Evolutionary conservation across 257 asterid species (phyloP).

Genomic region (Agastache rugosa): DNA sequence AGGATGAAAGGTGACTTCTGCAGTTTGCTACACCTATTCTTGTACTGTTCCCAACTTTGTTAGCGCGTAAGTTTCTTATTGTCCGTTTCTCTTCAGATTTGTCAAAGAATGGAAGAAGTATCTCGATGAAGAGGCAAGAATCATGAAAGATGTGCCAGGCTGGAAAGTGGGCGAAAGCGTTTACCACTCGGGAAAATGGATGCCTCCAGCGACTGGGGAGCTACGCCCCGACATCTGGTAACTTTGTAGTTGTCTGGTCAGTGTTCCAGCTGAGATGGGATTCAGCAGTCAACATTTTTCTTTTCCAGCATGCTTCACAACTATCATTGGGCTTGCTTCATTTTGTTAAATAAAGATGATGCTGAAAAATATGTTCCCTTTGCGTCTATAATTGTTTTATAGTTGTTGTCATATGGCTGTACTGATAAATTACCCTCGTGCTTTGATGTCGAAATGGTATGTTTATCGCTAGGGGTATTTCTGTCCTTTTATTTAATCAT

Average conservation of each 20-base stretch:
- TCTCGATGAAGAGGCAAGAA: constrained; percentile 86
- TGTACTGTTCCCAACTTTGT: not conserved
- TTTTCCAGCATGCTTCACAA: constrained; percentile 31
- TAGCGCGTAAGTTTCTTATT: not conserved
- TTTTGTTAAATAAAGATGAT: constrained; percentile 45
- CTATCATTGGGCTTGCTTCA: constrained; percentile 29
- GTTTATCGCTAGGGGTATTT: not conserved
- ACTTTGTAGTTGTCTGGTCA: constrained; percentile 13
- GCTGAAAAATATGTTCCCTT: constrained; percentile 41
- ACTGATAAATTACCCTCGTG: not conserved
- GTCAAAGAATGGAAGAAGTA: constrained; percentile 67
- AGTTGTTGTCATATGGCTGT: constrained; percentile 12
- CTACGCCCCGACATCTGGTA: constrained; percentile 95
- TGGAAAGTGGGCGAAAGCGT: constrained; percentile 97
- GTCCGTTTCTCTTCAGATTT: constrained; percentile 47
- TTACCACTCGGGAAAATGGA: constrained; percentile 93
- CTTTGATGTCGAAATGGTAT: not conserved
- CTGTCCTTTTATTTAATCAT: not conserved
- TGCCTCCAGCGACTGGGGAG: constrained; percentile 98
- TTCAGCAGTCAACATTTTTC: constrained; percentile 35
- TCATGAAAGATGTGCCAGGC: constrained; percentile 97
- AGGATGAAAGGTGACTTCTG: constrained; percentile 34
- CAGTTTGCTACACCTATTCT: constrained; percentile 6
- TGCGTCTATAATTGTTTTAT: constrained; percentile 14
- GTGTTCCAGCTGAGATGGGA: constrained; percentile 19